Evolutionary conservation across 1,139 yeast species (phyloP).

Genomic region (Yamadazyma membranifaciens): DNA sequence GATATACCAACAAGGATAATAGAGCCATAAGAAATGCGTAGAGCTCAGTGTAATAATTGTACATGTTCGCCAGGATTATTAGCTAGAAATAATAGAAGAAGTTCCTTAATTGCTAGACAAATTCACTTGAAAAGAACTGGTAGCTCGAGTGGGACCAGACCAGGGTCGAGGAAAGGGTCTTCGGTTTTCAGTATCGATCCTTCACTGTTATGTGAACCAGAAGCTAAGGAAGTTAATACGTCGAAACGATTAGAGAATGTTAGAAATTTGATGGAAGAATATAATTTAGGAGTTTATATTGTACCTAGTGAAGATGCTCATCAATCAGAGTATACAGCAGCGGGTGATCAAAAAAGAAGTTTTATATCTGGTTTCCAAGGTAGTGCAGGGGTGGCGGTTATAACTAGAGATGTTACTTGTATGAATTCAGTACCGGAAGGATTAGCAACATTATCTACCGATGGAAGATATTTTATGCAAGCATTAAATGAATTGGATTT

Average conservation of each 20-base stretch:
- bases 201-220: conserved; percentile 44
- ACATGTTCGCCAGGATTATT: conserved; percentile 80
- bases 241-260: conserved; percentile 58
- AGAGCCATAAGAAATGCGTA: conserved; percentile 15
- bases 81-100: conserved; percentile 60
- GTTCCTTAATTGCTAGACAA: conserved; percentile 51
- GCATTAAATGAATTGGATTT: conserved; percentile 85
- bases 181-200: conserved; percentile 51
- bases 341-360: conserved; percentile 77
- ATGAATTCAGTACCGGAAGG: conserved; percentile 61
- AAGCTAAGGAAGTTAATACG: conserved; percentile 53
- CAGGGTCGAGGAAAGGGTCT: conserved; percentile 39
- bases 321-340: conserved; percentile 84
- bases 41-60: conserved; percentile 66
- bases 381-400: conserved; percentile 89
- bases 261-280: conserved; percentile 62
- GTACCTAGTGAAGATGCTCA: conserved; percentile 94
- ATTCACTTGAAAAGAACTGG: conserved; percentile 38
- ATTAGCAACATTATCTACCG: conserved; percentile 82
- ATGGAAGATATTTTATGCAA: conserved; percentile 92
- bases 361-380: conserved; percentile 92
- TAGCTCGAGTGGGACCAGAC: conserved; percentile 22
- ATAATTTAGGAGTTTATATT: conserved; percentile 72
- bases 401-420: conserved; percentile 68
- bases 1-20: background rate